Percentiles rank a stretch among this genome's conserved stretches.
phyloP scores from a whole-genome alignment of 2,329 filamentous ascomycete species.

The Paecilomyces dactylethromorphus region DNA sequence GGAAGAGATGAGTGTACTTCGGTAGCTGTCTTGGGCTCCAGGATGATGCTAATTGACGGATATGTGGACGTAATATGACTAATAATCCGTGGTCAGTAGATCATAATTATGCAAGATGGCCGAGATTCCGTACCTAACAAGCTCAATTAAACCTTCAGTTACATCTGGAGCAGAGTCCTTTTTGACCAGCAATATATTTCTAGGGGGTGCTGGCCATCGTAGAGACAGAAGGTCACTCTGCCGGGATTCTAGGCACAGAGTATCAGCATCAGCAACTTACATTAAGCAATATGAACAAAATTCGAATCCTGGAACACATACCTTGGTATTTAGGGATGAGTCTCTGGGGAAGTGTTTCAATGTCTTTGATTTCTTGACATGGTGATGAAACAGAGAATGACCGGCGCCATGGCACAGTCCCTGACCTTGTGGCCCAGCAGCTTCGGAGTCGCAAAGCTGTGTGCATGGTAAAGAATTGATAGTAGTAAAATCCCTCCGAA shows the following conservation, averaged over 20 bases:
- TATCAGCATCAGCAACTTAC: background rate
- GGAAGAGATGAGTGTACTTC: constrained; percentile 63
- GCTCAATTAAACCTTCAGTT: constrained; percentile 52
- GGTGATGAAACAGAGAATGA: constrained; percentile 36
- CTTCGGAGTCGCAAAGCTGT: constrained; percentile 1
- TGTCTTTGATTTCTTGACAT: constrained; percentile 37
- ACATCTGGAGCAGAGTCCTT: constrained; percentile 55
- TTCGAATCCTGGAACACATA: constrained; percentile 26
- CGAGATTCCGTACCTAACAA: constrained; percentile 38
- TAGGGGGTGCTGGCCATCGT: constrained; percentile 61
- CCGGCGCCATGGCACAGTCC: constrained; percentile 16
- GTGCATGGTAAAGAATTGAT: background rate
- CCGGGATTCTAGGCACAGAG: constrained; percentile 42
- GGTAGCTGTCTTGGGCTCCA: constrained; percentile 69
- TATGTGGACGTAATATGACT: constrained; percentile 76
- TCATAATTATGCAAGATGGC: constrained; percentile 1
- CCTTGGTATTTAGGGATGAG: constrained; percentile 60
- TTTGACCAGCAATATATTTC: constrained; percentile 63
- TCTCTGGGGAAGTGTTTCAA: constrained; percentile 41
- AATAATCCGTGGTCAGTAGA: constrained; percentile 39
- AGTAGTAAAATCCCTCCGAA: background rate
- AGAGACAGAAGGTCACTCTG: constrained; percentile 58
- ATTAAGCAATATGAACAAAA: background rate
- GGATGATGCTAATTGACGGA: constrained; percentile 70
- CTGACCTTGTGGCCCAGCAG: constrained; percentile 5